These are phyloP conservation scores for Puccinia horiana DNA, from an alignment of 1,284 basidiomycete species.

Conservation along the genomic window DNA sequence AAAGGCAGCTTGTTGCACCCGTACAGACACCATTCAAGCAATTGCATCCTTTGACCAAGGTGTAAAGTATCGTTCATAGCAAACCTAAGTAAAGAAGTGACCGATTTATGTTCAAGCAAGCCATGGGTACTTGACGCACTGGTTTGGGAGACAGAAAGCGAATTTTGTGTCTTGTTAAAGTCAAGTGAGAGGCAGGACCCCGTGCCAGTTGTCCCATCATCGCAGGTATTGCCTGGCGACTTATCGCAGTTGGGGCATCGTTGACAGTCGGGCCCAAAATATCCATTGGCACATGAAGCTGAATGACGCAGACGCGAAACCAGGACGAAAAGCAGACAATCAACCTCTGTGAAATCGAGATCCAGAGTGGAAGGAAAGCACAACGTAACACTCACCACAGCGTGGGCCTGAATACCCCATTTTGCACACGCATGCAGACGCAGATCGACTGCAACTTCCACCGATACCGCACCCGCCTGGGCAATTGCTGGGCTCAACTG, in stretches of 20 bases:
- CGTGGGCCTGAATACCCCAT: conserved; percentile 25
- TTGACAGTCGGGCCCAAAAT: conserved; percentile 30
- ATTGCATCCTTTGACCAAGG: conserved; percentile 19
- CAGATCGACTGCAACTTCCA: conserved; percentile 13
- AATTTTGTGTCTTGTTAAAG: conserved; percentile 23
- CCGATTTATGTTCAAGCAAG: not conserved
- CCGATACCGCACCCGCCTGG: conserved; percentile 32
- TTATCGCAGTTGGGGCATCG: conserved; percentile 32
- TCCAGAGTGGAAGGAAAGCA: not conserved
- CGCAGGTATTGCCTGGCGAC: conserved; percentile 12
- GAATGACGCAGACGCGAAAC: not conserved
- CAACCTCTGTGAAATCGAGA: not conserved
- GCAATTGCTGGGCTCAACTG: conserved; percentile 28
- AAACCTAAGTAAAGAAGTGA: not conserved
- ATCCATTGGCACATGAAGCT: conserved; percentile 40
- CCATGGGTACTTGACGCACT: conserved; percentile 2
- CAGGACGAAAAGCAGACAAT: not conserved
- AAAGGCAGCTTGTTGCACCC: conserved; percentile 21
- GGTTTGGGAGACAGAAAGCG: conserved; percentile 16
- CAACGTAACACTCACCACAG: conserved; percentile 20
- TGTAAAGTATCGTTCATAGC: not conserved
- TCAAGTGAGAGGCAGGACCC: conserved; percentile 17
- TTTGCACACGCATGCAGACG: conserved; percentile 18
- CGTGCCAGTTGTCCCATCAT: conserved; percentile 35
- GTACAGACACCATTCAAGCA: conserved; percentile 36